Base-by-base conservation (phyloP, 371 early-diverging fungal genomes). In the Synchytrium microbalum region DNA sequence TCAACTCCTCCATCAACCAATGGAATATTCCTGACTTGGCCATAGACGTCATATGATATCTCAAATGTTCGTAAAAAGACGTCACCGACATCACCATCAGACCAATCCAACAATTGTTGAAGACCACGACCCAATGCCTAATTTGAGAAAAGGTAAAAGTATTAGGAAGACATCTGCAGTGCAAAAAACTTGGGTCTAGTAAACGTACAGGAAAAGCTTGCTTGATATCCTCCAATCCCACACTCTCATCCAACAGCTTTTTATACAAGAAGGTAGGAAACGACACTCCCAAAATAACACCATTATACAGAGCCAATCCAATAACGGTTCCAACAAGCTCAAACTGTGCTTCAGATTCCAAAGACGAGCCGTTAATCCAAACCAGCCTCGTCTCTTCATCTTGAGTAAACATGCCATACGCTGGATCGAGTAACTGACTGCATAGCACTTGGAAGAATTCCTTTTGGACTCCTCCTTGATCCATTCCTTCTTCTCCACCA, bases 401-500 rank as follows among this genome's bases (percentile, higher is more conserved):
- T 60, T 85, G 77, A 62, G 77, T 73, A 61, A 86, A 81, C 72
- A 77, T 71, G 26, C 84, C 84, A 60, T 84, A 76, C 1, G 65
- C 67, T 0, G 81, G 79, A 60, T 79, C 79, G 68, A 89, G 74
- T 46, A 89, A 75, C 66, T 75, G 66, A 46, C 66, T 67, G 19
- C 84, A 69, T n/a, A 88, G 29, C 2, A 86, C 75, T 65, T 85
- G 86, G 71, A 87, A 88, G 67, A 81, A 87, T 72, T 88, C 88
- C 73, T 88, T 88, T 67, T 80, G 83, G 3, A 81, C 81, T 87
- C 92, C 72, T 55, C 97, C 97, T 73, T 91, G 88, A 67, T 96
- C 97, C 67, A 88, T 80, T 14, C 92, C 93, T 66, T 91, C 89
- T 69, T 93, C 93, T 32, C 88, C 87, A 52, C 89, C 86, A 5